Conservation (phyloP, 768 basidiomycete genomes). For the Fomitopsis serialis region DNA sequence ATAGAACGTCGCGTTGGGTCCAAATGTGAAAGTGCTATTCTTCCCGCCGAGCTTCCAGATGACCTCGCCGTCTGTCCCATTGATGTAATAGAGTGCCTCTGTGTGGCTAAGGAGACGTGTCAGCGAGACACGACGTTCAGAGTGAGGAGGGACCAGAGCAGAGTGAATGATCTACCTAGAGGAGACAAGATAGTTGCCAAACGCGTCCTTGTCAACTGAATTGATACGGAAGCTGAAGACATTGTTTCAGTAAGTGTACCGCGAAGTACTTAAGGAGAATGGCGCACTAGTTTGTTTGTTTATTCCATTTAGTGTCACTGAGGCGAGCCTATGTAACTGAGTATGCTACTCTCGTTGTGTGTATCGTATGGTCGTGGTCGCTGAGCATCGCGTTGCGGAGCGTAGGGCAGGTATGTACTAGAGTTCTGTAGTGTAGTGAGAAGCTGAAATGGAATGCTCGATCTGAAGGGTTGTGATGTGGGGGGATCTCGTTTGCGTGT, state of each 20-base stretch:
- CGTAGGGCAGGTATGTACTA: no score
- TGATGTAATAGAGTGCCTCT: background rate
- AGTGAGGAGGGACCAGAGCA: background rate
- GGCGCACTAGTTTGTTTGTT: background rate
- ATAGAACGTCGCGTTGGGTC: background rate
- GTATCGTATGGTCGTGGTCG: no score
- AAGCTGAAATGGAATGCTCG: no score
- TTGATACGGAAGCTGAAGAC: background rate
- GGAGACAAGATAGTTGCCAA: background rate
- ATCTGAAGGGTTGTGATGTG: no score
- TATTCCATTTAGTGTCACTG: no score
- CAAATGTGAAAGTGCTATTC: background rate
- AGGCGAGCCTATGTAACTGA: no score
- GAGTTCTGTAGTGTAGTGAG: no score
- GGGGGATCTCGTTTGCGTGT: no score
- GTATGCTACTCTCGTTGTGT: no score
- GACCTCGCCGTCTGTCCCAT: background rate
- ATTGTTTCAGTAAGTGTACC: background rate
- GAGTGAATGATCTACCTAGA: background rate
- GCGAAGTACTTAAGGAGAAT: background rate
- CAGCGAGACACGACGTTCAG: background rate
- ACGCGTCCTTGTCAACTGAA: background rate
- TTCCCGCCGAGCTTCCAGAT: background rate
- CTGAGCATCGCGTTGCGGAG: no score
- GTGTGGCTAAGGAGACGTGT: background rate